These are phyloP conservation scores for Porogramme epimiltina DNA, from an alignment of 1,284 basidiomycete genomes.

Conservation along the genomic window DNA sequence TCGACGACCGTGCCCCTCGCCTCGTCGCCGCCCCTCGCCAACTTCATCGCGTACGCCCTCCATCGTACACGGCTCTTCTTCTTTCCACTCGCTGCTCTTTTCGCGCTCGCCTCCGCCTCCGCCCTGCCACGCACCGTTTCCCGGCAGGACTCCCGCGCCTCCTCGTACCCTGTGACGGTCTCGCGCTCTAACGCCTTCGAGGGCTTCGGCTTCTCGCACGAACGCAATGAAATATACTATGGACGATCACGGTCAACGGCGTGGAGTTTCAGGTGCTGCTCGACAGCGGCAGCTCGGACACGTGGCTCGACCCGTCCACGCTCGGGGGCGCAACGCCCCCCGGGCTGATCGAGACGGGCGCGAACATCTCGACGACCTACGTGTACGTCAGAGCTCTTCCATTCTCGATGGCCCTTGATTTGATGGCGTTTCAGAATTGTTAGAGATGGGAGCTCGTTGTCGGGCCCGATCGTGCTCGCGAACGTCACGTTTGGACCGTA, in stretches of 20 bases:
- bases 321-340: constrained; percentile 3
- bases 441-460: constrained; percentile 3
- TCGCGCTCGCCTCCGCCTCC: too few species aligned
- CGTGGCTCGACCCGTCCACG: constrained; percentile 20
- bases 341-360: constrained; percentile 8
- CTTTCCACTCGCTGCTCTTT: too few species aligned
- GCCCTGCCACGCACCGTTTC: too few species aligned
- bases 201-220: background rate
- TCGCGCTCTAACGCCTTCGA: background rate
- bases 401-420: too few species aligned
- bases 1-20: too few species aligned
- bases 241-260: constrained; percentile 9
- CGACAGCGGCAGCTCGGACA: constrained; percentile 23
- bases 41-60: too few species aligned
- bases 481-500: constrained; percentile 24
- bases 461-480: constrained; percentile 12
- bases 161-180: background rate
- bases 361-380: background rate
- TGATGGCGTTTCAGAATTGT: too few species aligned
- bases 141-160: too few species aligned
- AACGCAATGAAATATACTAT: background rate
- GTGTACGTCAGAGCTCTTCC: constrained; percentile 1
- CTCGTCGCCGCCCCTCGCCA: too few species aligned
- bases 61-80: too few species aligned
- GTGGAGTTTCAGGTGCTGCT: constrained; percentile 18